Evolutionary conservation across 495 filamentous ascomycete species (phyloP).

Genomic region (Penicillium desertorum): DNA sequence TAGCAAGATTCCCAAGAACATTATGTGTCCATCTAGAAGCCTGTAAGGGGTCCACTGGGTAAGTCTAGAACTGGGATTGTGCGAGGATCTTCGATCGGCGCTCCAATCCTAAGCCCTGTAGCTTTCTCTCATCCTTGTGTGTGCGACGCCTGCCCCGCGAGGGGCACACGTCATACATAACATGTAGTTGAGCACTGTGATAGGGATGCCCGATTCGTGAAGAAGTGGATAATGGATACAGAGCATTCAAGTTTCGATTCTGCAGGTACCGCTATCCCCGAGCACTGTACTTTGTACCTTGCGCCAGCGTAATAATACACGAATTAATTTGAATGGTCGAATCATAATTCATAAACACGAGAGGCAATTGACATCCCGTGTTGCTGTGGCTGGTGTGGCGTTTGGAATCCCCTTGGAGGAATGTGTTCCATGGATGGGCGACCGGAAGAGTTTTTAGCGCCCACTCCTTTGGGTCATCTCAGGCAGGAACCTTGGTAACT

Average conservation of each 20-base stretch:
- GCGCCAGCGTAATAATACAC: too few relatives aligned
- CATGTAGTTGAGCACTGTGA: neutral
- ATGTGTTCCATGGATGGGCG: constrained; percentile 7
- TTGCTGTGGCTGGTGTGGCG: constrained; percentile 10
- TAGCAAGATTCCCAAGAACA: neutral
- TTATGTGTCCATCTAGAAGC: constrained; percentile 9
- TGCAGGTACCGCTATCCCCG: constrained; percentile 5
- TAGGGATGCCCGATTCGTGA: neutral
- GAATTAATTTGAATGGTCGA: constrained; percentile 4
- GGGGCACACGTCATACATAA: constrained; percentile 9
- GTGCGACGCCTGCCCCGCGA: neutral
- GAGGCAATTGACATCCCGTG: neutral
- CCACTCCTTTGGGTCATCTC: neutral
- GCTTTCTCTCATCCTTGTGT: neutral
- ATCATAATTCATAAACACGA: neutral
- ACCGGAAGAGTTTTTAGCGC: constrained; percentile 3
- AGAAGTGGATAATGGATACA: neutral
- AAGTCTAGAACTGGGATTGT: constrained; percentile 6
- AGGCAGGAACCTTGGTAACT: constrained; percentile 3
- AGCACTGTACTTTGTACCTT: neutral
- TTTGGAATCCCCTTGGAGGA: neutral
- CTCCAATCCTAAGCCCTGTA: constrained; percentile 1
- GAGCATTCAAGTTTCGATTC: neutral
- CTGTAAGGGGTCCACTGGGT: constrained; percentile 10
- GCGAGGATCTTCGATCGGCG: constrained; percentile 11